Evolutionary conservation across 139 green algal genomes (phyloP), one percentile per base, ranked within the genome.

Genomic region (Asterochloris sp.): DNA sequence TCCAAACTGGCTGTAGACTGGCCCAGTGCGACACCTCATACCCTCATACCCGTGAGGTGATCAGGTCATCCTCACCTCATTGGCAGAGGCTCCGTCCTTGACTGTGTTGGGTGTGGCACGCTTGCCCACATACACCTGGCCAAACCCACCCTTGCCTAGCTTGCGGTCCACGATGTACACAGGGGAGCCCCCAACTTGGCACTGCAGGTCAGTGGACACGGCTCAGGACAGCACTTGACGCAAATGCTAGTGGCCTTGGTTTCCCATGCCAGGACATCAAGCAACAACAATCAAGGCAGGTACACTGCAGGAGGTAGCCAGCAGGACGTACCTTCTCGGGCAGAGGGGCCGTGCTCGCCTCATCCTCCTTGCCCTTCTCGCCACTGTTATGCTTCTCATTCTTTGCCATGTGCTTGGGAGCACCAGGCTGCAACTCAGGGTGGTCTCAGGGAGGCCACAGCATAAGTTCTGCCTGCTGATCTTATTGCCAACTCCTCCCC

Each of bases 141-240:
- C 95, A 82, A 98, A 98, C 74, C 95, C 95, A 68, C 95, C 95
- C 86, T 98, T 98, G 28, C 95, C 95, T 21, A 98, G 89, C 82
- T 98, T 98, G 10, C 92, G 88, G 80, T 98, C 94, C 24, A 98
- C 92, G 16, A 92, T 87, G 87, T 98, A 98, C 69, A 95, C 87
- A 17, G 95, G 93, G 23, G 93, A 96, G 38, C 91, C 92, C 0
- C 93, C 93, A 16, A 98, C 94, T 85, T 93, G 86, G 6, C 96
- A 92, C 94, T 97, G 91, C 83, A 74, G 11, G 10, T 26, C 28
- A 12, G 47, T 54, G 66, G 9, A 71, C 66, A 71, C 8, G 67
- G 15, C 1, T 62, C 26, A 68, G 74, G 24, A 84, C 29, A 69
- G 68, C 66, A 11, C 38, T 10, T 54, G 38, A 6, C 38, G 38